Base-by-base conservation (phyloP, 2,329 filamentous ascomycete genomes). In the Hymenoscyphus repandus region DNA sequence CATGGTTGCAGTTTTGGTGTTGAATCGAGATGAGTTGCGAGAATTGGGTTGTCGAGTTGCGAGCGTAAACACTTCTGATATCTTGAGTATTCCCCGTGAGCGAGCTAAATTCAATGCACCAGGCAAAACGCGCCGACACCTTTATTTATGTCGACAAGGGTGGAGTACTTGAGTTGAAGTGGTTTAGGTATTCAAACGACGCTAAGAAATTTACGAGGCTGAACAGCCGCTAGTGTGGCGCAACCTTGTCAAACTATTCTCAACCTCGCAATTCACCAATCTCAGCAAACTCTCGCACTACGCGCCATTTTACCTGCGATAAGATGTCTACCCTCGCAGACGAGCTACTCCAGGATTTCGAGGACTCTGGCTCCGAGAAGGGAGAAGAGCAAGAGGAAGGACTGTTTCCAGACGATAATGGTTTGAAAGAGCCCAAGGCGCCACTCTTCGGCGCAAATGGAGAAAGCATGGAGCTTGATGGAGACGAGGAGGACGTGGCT, bases 291-390 rank as follows among this genome's bases (percentile, higher is more conserved):
- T 20, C n/a, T 47, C 33, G 31, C 37, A 43, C 41, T 49, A 41
- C 43, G 40, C 37, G 46, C 38, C 39, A 42, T 34, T 39, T 38
- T 45, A 47, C 27, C 10, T 27, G 15, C 10, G 22, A 37, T 55
- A 65, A 60, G 30, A 95, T 96, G 90, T 90, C 92, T 68, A 95
- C 90, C 40, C 79, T 95, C 57, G 92, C 89, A 56, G 91, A 97
- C 64, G 92, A 97, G 68, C 80, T 99, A 10, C 77, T 97, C 61
- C 88, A 93, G 64, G 90, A 95, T 67, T 93, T 95, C 58, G 90
- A 90, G 63, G 89, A 95, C 65, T 88, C 84, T 5, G 90, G 84
- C 46, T 89, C 89, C 47, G 88, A 93, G 62, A 81, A 78, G 34
- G 85, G 85, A 55, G 80, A 82, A 33, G 74, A 80, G 31, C 74